Percentiles rank a stretch among this genome's conserved stretches.
Conservation (phyloP, 2,329 filamentous ascomycete genomes). For the Aureobasidium sp. region DNA sequence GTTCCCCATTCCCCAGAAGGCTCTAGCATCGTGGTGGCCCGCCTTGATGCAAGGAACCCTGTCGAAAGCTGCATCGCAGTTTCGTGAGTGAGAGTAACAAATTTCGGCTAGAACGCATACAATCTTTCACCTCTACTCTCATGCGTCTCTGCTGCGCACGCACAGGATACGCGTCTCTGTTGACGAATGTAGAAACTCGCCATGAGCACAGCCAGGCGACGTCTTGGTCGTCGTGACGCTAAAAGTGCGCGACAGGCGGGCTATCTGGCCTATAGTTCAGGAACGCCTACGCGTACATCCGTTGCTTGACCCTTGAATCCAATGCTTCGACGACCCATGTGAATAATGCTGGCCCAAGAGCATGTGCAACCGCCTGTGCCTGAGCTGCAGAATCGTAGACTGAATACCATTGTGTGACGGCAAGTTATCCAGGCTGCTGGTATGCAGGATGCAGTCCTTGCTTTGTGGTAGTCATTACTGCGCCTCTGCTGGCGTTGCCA, state of each 20-base stretch:
- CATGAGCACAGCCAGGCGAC: not conserved
- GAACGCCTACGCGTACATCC: slow-evolving; percentile 7
- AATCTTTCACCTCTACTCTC: not conserved
- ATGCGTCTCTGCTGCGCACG: not conserved
- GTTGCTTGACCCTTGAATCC: not conserved
- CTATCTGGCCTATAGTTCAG: slow-evolving; percentile 3
- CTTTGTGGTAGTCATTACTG: not conserved
- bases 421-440: not conserved
- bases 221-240: slow-evolving; percentile 2
- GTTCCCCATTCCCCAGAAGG: not conserved
- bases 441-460: not conserved
- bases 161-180: not conserved
- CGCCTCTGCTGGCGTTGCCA: not conserved
- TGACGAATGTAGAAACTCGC: not conserved
- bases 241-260: slow-evolving; percentile 3
- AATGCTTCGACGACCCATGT: not conserved
- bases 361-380: not conserved
- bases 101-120: not conserved
- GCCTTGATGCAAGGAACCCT: slow-evolving; percentile 7
- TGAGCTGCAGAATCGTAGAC: not conserved
- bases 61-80: slow-evolving; percentile 9
- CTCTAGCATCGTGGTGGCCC: slow-evolving; percentile 5
- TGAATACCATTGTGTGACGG: not conserved
- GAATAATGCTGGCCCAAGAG: not conserved
- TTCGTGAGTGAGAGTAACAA: slow-evolving; percentile 2